Conservation (phyloP, 345 rosid species). For the Lumnitzera littorea region DNA sequence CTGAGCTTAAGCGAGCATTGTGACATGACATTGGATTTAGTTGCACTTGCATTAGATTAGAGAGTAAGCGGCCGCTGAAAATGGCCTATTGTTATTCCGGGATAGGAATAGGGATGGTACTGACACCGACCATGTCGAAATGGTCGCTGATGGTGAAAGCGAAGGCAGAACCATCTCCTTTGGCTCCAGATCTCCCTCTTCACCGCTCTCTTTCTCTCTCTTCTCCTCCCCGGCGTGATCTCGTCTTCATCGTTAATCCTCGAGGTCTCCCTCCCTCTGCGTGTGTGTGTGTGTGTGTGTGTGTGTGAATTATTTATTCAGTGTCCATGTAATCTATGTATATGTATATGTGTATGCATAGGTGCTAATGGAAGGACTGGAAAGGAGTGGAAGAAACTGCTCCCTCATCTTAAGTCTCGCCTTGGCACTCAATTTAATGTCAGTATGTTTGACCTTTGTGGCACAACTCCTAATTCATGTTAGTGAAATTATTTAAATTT, state of each 20-base stretch:
- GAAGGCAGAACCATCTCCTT: constrained; percentile 15
- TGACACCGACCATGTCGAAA: constrained; percentile 18
- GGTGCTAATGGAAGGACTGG: constrained; percentile 95
- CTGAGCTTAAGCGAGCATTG: no score
- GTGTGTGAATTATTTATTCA: not conserved
- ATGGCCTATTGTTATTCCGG: constrained; percentile 28
- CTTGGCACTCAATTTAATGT: constrained; percentile 67
- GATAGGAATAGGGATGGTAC: constrained; percentile 9
- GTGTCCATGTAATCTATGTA: not conserved
- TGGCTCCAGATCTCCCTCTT: constrained; percentile 43
- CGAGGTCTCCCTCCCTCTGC: constrained; percentile 34
- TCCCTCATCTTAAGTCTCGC: constrained; percentile 76
- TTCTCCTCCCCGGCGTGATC: constrained; percentile 66
- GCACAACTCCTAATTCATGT: no score
- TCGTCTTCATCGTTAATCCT: constrained; percentile 91
- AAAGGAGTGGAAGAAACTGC: constrained; percentile 81
- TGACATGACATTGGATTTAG: no score
- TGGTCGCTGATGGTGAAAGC: constrained; percentile 17
- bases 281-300: no score
- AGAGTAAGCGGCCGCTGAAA: not conserved
- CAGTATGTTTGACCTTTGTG: constrained; percentile 21
- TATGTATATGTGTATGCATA: constrained; percentile 11
- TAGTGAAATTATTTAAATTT: no score
- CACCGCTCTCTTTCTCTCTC: constrained; percentile 26
- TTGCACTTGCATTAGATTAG: no score